phyloP scores from a whole-genome alignment of 176 grass and related monocot genomes.

The Carex littledalei region DNA sequence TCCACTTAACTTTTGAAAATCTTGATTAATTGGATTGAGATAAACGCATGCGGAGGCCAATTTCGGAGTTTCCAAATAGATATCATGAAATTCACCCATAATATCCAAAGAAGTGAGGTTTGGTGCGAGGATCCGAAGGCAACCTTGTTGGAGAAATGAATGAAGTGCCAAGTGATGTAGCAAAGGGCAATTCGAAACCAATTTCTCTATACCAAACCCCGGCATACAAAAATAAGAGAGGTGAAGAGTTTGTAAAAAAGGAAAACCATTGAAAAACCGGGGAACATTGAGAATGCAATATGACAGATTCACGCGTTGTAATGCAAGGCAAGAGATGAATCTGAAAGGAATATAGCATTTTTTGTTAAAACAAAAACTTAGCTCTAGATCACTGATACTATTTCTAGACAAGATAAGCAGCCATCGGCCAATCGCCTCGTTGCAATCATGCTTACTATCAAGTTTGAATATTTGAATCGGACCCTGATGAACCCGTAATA shows the following conservation, averaged over 20 bases:
- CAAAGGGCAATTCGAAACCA: constrained; percentile 33
- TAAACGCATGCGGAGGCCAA: not conserved
- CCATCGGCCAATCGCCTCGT: constrained; percentile 28
- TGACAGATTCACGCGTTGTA: constrained; percentile 21
- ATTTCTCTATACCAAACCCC: constrained; percentile 28
- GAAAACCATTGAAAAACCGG: constrained; percentile 27
- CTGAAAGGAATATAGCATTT: constrained; percentile 13
- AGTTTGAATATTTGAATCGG: too few relatives aligned
- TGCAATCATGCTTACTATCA: too few relatives aligned
- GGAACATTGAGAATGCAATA: constrained; percentile 10
- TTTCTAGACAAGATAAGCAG: constrained; percentile 54
- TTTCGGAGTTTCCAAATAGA: constrained; percentile 31
- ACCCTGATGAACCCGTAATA: too few relatives aligned
- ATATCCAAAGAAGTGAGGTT: constrained; percentile 31
- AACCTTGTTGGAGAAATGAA: not conserved
- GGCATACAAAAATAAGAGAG: constrained; percentile 6
- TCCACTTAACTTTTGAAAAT: not conserved
- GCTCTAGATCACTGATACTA: constrained; percentile 13
- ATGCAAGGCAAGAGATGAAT: constrained; percentile 27
- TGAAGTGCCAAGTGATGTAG: constrained; percentile 31
- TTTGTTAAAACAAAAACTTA: too few relatives aligned
- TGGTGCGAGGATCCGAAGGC: constrained; percentile 38
- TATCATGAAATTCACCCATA: constrained; percentile 25
- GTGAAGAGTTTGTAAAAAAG: constrained; percentile 25
- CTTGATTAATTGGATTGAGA: not conserved